These are phyloP conservation scores for Penicillium subrubescens DNA, from an alignment of 495 filamentous ascomycete genomes.

Conservation along the genomic window DNA sequence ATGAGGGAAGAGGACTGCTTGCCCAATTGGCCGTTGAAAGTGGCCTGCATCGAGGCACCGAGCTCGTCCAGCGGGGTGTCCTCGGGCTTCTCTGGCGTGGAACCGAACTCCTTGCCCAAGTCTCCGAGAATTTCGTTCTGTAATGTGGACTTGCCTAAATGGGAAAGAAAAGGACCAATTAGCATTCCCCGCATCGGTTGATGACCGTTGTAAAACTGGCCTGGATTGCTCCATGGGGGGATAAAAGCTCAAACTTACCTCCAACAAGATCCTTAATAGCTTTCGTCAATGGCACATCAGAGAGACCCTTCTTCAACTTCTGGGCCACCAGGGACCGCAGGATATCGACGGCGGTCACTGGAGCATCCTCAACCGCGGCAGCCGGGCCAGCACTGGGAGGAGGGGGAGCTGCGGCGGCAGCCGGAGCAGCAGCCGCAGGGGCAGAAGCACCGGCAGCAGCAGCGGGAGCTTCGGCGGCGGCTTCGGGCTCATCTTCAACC, in stretches of 20 bases:
- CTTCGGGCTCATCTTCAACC: conserved; percentile 87
- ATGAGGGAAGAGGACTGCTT: conserved; percentile 95
- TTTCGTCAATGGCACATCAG: conserved; percentile 91
- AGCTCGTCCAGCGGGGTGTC: conserved; percentile 95
- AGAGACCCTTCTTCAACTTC: conserved; percentile 92
- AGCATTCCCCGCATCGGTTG: background rate
- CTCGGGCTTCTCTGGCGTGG: conserved; percentile 97
- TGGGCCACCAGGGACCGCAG: conserved; percentile 92
- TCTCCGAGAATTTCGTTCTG: conserved; percentile 96
- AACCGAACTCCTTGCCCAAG: conserved; percentile 97
- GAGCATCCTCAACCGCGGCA: conserved; percentile 80
- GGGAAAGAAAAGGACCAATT: conserved; percentile 1
- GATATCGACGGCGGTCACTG: conserved; percentile 85
- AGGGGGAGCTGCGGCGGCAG: conserved; percentile 58
- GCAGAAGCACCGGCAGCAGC: conserved; percentile 45
- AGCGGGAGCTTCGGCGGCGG: conserved; percentile 51
- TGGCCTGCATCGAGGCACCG: conserved; percentile 92
- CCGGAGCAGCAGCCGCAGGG: conserved; percentile 50
- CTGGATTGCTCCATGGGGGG: background rate
- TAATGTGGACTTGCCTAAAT: conserved; percentile 88
- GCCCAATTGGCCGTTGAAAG: conserved; percentile 96
- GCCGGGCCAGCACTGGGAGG: conserved; percentile 83
- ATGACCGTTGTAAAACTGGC: background rate
- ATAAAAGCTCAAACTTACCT: conserved; percentile 59
- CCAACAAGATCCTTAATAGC: conserved; percentile 99